Percentiles rank a stretch among this genome's conserved stretches.
These are phyloP conservation scores for Xerocomus minutiporus DNA, from an alignment of 1,284 basidiomycete species.

Conservation along the genomic window DNA sequence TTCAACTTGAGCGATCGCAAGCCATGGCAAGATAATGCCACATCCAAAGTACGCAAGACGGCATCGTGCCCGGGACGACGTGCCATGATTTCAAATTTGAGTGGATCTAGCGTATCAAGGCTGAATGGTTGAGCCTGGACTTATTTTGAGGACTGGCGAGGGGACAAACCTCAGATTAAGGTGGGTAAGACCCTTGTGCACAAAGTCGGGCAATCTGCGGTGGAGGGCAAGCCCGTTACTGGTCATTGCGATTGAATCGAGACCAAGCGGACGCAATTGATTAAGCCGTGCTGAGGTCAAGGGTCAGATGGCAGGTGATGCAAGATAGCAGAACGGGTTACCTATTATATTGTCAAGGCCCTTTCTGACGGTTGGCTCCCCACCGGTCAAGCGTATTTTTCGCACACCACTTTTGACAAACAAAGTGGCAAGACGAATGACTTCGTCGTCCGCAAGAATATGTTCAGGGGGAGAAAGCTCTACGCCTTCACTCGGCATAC, in stretches of 20 bases:
- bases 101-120: slow-evolving; percentile 82
- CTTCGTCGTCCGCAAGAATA: slow-evolving; percentile 72
- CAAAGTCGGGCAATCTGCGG: slow-evolving; percentile 63
- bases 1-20: slow-evolving; percentile 74
- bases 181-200: slow-evolving; percentile 74
- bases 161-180: slow-evolving; percentile 68
- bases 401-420: slow-evolving; percentile 81
- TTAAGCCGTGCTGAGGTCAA: slow-evolving; percentile 48
- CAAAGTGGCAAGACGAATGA: slow-evolving; percentile 68
- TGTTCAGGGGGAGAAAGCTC: slow-evolving; percentile 67
- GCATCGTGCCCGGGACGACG: slow-evolving; percentile 71
- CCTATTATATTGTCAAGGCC: slow-evolving; percentile 73
- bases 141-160: neutral
- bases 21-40: slow-evolving; percentile 48
- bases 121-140: slow-evolving; percentile 35
- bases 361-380: slow-evolving; percentile 82
- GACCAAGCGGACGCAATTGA: slow-evolving; percentile 52
- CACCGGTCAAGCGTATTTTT: slow-evolving; percentile 85
- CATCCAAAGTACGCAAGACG: slow-evolving; percentile 65
- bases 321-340: slow-evolving; percentile 23
- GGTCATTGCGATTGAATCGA: slow-evolving; percentile 81
- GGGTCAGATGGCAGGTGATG: slow-evolving; percentile 13
- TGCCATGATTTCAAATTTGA: slow-evolving; percentile 86
- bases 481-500: slow-evolving; percentile 83
- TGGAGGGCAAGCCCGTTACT: slow-evolving; percentile 78